Conservation (phyloP, 306 rosid species). For the Parietaria judaica region DNA sequence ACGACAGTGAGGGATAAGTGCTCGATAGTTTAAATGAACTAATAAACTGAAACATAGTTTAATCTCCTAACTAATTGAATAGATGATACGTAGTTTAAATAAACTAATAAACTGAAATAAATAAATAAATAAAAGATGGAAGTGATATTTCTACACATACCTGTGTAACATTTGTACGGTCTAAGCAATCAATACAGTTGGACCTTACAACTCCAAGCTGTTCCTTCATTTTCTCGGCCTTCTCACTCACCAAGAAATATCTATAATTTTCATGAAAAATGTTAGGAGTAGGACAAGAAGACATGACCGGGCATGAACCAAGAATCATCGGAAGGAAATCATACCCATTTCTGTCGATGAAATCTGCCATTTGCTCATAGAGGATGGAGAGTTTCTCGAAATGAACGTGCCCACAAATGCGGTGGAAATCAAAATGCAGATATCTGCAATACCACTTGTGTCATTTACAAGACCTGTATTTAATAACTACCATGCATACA, state of each 20-base stretch:
- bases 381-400: conserved; percentile 89
- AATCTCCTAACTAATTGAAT: too few species aligned
- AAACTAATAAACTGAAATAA: neutral
- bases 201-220: conserved; percentile 89
- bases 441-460: conserved; percentile 46
- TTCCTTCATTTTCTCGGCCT: conserved; percentile 94
- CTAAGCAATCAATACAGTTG: conserved; percentile 95
- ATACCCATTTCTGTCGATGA: conserved; percentile 81
- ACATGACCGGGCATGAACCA: conserved; percentile 1
- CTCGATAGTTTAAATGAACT: neutral
- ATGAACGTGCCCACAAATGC: conserved; percentile 87
- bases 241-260: conserved; percentile 75
- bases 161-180: conserved; percentile 98
- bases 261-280: conserved; percentile 34
- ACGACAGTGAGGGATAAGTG: neutral
- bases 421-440: conserved; percentile 94
- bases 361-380: conserved; percentile 82
- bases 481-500: neutral
- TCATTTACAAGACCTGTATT: conserved; percentile 13
- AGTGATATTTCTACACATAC: conserved; percentile 25
- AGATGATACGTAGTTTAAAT: too few species aligned
- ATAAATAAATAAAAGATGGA: neutral
- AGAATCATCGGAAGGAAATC: conserved; percentile 23
- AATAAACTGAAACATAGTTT: too few species aligned
- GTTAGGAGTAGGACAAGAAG: conserved; percentile 17